These are phyloP conservation scores for Pyrenula massariospora DNA, from an alignment of 495 filamentous ascomycete species.

Conservation along the genomic window DNA sequence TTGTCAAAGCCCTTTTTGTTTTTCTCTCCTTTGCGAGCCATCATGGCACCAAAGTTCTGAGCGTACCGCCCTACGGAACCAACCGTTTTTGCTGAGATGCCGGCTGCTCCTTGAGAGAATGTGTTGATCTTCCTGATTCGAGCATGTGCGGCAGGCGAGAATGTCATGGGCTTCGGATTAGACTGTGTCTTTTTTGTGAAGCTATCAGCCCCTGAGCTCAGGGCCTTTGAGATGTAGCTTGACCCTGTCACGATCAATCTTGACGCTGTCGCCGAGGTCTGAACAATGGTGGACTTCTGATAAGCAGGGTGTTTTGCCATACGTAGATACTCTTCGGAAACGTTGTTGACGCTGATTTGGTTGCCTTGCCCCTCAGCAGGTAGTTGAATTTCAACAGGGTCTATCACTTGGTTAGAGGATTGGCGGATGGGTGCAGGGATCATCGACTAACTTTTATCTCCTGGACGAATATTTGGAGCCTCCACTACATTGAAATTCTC, in stretches of 20 bases:
- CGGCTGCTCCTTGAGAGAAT: constrained; percentile 64
- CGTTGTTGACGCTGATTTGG: constrained; percentile 61
- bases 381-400: constrained; percentile 83
- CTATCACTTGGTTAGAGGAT: constrained; percentile 27
- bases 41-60: constrained; percentile 73
- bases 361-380: constrained; percentile 60
- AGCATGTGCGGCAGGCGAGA: constrained; percentile 73
- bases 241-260: constrained; percentile 86
- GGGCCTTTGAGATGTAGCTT: constrained; percentile 59
- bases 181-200: constrained; percentile 75
- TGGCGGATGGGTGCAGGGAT: neutral
- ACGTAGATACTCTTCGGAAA: constrained; percentile 66
- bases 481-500: constrained; percentile 76
- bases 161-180: constrained; percentile 65
- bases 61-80: constrained; percentile 69
- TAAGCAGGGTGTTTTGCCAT: constrained; percentile 83
- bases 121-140: constrained; percentile 77
- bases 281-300: constrained; percentile 72
- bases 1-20: constrained; percentile 46
- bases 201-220: constrained; percentile 63
- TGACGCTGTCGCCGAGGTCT: constrained; percentile 80
- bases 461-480: constrained; percentile 56
- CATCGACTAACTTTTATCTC: constrained; percentile 65
- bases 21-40: constrained; percentile 52
- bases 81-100: constrained; percentile 72